A percentile compares a stretch with the other conserved stretches of the same genome.
Evolutionary conservation across 2,329 filamentous ascomycete species (phyloP).

Genomic region (Sporothrix sp.): DNA sequence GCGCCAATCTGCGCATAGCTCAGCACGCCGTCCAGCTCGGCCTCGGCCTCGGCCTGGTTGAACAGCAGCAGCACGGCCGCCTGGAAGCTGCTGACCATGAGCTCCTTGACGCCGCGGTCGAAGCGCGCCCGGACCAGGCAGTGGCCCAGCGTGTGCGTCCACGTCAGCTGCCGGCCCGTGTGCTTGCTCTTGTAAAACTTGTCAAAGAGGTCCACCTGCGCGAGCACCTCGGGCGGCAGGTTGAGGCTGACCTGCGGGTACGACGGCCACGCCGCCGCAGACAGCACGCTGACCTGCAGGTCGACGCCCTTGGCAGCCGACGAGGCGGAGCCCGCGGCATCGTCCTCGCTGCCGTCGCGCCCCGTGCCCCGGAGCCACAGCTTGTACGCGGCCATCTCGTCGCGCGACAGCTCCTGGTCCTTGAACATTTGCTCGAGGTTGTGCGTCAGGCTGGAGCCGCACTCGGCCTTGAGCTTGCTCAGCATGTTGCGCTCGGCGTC

Average conservation of each 20-base stretch:
- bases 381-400: conserved; percentile 88
- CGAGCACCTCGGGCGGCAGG: conserved; percentile 64
- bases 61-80: conserved; percentile 85
- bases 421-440: conserved; percentile 99
- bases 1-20: conserved; percentile 66
- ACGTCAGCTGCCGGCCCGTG: conserved; percentile 73
- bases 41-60: conserved; percentile 48
- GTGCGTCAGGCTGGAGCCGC: conserved; percentile 86
- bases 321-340: not conserved
- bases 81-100: conserved; percentile 86
- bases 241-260: conserved; percentile 59
- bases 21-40: conserved; percentile 44
- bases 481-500: conserved; percentile 97
- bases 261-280: conserved; percentile 82
- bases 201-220: conserved; percentile 74
- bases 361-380: conserved; percentile 38
- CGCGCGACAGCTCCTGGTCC: conserved; percentile 84
- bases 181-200: conserved; percentile 82
- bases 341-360: conserved; percentile 29
- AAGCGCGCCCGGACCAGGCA: conserved; percentile 78
- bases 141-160: conserved; percentile 90
- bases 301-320: conserved; percentile 41
- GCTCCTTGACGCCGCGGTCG: conserved; percentile 69
- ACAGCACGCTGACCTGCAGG: conserved; percentile 82
- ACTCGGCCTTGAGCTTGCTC: conserved; percentile 81